Conservation (phyloP, 768 basidiomycete genomes). For the Gyrodon lividus region DNA sequence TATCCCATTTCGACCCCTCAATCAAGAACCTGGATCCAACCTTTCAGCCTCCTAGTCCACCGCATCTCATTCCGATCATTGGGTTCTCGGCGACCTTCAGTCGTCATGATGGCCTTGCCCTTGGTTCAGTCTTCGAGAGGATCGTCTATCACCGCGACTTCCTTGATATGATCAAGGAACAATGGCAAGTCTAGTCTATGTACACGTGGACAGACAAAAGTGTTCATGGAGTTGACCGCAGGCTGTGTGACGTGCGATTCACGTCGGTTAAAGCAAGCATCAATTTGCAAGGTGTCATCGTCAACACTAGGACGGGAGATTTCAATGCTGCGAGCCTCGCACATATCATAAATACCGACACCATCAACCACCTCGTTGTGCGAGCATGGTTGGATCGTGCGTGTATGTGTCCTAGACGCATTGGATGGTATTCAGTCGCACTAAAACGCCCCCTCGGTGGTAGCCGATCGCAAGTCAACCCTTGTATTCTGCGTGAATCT, state of each 20-base stretch:
- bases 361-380: constrained; percentile 76
- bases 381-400: constrained; percentile 86
- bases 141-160: constrained; percentile 95
- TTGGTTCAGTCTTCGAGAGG: constrained; percentile 83
- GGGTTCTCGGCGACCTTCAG: constrained; percentile 96
- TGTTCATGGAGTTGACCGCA: constrained; percentile 16
- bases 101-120: constrained; percentile 85
- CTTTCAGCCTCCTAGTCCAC: constrained; percentile 36
- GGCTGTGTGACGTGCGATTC: constrained; percentile 87
- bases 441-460: not conserved
- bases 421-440: constrained; percentile 5
- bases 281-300: constrained; percentile 61
- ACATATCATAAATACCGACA: constrained; percentile 75
- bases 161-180: constrained; percentile 87
- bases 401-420: constrained; percentile 42
- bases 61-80: constrained; percentile 71
- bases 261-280: constrained; percentile 79
- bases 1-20: constrained; percentile 79
- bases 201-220: not conserved
- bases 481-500: constrained; percentile 90
- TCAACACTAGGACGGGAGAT: constrained; percentile 73
- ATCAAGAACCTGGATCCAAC: constrained; percentile 53
- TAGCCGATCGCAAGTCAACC: constrained; percentile 75
- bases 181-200: constrained; percentile 54
- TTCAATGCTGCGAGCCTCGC: constrained; percentile 79